Conservation (phyloP, 2,329 filamentous ascomycete species). For the Magnaporthiopsis incrustans region DNA sequence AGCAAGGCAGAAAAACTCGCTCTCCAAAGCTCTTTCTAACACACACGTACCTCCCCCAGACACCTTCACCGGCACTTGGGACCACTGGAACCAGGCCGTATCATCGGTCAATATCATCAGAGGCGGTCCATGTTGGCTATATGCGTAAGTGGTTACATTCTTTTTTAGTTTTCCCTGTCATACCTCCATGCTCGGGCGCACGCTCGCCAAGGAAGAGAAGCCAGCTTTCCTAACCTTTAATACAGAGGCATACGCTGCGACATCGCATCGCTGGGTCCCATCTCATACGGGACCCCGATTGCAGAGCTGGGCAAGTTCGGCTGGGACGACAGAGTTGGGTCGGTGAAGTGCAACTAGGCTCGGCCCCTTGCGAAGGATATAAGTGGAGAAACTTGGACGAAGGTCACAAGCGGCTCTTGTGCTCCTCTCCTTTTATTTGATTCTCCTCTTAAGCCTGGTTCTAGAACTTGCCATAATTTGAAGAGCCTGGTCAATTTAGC, state of each 20-base stretch:
- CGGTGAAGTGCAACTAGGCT: background rate
- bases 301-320: background rate
- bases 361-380: no score
- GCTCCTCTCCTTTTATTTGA: no score
- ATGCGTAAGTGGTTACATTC: background rate
- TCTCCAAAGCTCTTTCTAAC: background rate
- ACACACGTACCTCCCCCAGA: background rate
- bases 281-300: background rate
- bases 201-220: no score
- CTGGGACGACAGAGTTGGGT: background rate
- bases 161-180: background rate
- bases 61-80: background rate
- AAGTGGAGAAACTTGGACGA: no score
- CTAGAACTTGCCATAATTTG: no score
- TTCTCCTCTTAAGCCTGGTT: no score
- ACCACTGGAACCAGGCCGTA: background rate
- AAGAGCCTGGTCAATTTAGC: no score
- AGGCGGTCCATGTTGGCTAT: background rate
- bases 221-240: background rate
- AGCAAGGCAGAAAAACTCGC: background rate
- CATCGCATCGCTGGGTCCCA: background rate
- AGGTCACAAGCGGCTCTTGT: background rate
- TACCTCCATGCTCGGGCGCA: background rate
- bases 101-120: background rate
- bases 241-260: background rate